A percentile compares a stretch with the other conserved stretches of the same genome.
phyloP scores from a whole-genome alignment of 1,139 yeast species.

The Candida labiduridarum region DNA sequence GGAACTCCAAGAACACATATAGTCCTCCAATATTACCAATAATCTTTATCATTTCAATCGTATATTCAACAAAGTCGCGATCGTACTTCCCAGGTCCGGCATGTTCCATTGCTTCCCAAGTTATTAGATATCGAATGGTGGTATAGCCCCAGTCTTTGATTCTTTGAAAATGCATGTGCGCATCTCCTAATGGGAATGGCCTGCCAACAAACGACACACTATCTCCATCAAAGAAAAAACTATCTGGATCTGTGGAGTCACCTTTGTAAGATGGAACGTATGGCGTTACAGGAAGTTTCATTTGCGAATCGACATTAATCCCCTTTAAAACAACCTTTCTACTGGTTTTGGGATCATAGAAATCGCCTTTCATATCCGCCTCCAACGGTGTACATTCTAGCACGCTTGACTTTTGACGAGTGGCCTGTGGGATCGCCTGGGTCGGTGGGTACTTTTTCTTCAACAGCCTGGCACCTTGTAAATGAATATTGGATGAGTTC shows the following conservation, averaged over 20 bases:
- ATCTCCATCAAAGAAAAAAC: conserved; percentile 68
- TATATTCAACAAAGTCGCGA: conserved; percentile 70
- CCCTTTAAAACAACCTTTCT: conserved; percentile 72
- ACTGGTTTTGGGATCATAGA: conserved; percentile 57
- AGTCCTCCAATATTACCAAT: conserved; percentile 70
- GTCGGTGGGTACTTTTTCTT: conserved; percentile 23
- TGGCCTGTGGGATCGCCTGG: conserved; percentile 23
- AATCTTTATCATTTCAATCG: conserved; percentile 60
- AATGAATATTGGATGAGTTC: conserved; percentile 26
- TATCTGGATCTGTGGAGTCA: conserved; percentile 42
- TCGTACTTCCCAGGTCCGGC: conserved; percentile 86
- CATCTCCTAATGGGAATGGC: conserved; percentile 77
- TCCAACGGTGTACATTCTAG: conserved; percentile 36
- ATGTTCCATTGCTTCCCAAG: conserved; percentile 96
- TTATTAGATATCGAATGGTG: conserved; percentile 70
- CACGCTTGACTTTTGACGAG: conserved; percentile 17
- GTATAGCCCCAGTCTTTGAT: conserved; percentile 84
- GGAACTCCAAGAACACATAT: conserved; percentile 83
- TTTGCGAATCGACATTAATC: conserved; percentile 76
- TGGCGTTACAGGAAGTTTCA: conserved; percentile 71
- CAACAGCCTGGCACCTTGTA: conserved; percentile 33
- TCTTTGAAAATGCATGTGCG: conserved; percentile 65
- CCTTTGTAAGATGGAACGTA: conserved; percentile 54
- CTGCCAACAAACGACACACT: conserved; percentile 77
- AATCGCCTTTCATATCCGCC: conserved; percentile 51